Conservation (phyloP, 2,329 filamentous ascomycete genomes). For the Beauveria medogensis region DNA sequence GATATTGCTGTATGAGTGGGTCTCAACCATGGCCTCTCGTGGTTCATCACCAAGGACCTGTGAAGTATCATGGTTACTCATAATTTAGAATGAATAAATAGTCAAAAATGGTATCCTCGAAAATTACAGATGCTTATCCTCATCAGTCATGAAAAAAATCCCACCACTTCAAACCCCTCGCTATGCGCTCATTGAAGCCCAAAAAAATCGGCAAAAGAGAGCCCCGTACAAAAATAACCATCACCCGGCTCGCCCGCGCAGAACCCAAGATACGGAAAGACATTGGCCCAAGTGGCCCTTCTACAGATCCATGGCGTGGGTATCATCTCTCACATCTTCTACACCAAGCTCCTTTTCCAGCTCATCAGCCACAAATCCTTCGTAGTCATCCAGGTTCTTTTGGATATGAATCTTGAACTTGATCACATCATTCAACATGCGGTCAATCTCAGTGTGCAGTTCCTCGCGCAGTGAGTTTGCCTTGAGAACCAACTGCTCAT, state of each 20-base stretch:
- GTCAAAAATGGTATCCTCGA: not conserved
- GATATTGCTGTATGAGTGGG: not conserved
- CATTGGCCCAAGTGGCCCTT: not conserved
- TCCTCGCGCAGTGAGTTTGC: slow-evolving; percentile 86
- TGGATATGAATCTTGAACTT: slow-evolving; percentile 98
- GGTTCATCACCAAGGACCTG: too few relatives aligned
- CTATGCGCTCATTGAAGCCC: slow-evolving; percentile 1
- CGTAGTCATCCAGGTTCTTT: slow-evolving; percentile 85
- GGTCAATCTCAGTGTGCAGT: slow-evolving; percentile 93
- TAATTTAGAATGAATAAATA: not conserved
- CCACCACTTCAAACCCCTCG: not conserved
- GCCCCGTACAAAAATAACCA: not conserved
- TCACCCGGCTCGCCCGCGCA: not conserved
- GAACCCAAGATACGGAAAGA: not conserved
- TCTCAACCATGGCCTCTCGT: not conserved
- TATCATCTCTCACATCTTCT: slow-evolving; percentile 49
- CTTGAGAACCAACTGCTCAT: slow-evolving; percentile 82
- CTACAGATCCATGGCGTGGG: slow-evolving; percentile 40
- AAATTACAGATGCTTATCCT: slow-evolving; percentile 4
- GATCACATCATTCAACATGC: slow-evolving; percentile 93
- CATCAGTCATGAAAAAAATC: not conserved
- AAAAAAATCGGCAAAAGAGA: not conserved
- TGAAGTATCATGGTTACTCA: not conserved
- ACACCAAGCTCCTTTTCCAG: slow-evolving; percentile 76
- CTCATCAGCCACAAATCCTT: slow-evolving; percentile 86